Evolutionary conservation across 768 basidiomycete genomes (phyloP).

Genomic region (Suillus americanus): DNA sequence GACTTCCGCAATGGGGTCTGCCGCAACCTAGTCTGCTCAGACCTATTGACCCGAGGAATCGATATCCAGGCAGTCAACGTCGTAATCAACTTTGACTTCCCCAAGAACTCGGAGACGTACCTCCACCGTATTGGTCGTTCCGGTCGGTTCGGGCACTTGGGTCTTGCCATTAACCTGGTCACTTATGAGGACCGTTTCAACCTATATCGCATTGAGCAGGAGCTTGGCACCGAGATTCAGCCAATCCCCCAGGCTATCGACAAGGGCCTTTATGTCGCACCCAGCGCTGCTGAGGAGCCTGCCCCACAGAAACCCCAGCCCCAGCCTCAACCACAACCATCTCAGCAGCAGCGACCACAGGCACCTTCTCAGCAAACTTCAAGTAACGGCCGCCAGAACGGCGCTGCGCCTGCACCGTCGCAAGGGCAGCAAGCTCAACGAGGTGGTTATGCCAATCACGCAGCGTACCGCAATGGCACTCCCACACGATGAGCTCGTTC

Average conservation of each 20-base stretch:
- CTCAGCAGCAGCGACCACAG: slow-evolving; percentile 32
- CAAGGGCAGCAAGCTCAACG: slow-evolving; percentile 20
- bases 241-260: slow-evolving; percentile 93
- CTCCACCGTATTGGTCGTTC: slow-evolving; percentile 98
- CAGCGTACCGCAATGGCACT: slow-evolving; percentile 25
- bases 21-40: slow-evolving; percentile 97
- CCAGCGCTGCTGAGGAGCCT: slow-evolving; percentile 45
- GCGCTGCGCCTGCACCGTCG: slow-evolving; percentile 17
- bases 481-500: slow-evolving; percentile 26
- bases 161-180: slow-evolving; percentile 95
- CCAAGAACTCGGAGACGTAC: slow-evolving; percentile 98
- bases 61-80: slow-evolving; percentile 99
- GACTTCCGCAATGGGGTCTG: slow-evolving; percentile 99
- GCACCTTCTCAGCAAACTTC: slow-evolving; percentile 22
- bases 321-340: slow-evolving; percentile 34
- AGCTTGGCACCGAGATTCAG: slow-evolving; percentile 96
- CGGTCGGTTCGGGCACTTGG: slow-evolving; percentile 95
- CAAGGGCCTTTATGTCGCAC: slow-evolving; percentile 90
- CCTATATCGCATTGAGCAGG: slow-evolving; percentile 96
- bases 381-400: slow-evolving; percentile 31
- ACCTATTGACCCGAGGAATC: slow-evolving; percentile 97
- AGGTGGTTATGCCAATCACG: slow-evolving; percentile 23
- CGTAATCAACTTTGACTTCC: slow-evolving; percentile 99
- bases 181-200: slow-evolving; percentile 99
- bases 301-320: slow-evolving; percentile 44